Evolutionary conservation across 2,329 filamentous ascomycete species (phyloP), one percentile per base, ranked within the genome.

Genomic region (Sordariomycetes sp.): DNA sequence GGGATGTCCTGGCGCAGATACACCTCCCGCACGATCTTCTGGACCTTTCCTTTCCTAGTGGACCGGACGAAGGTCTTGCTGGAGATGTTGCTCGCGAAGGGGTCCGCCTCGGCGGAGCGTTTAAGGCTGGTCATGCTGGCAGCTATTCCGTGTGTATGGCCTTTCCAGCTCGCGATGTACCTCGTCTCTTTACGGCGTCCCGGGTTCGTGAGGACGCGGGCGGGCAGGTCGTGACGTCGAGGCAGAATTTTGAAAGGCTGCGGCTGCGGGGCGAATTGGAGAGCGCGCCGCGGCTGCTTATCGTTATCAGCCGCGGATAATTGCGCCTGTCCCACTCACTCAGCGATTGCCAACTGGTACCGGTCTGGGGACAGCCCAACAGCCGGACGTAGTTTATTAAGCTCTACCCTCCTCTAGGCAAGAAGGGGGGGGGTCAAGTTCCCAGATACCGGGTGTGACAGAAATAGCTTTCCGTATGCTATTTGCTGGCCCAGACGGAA

Each of bases 1-100:
- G 94, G 93, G 68, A 99, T 97, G 71, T 99, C 94, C 74, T 93
- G 89, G 71, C 94, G 85, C 61, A 99, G 80, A 73, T 99, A 99
- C 62, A 97, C 81, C 77, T 99, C 94, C 67, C 92, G 86, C 64
- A 99, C 94, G 68, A 99, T 95, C 79, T 99, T 99, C 73, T 97
- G 94, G 60, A 97, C 93, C 76, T 97, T 97, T 72, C 94, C 94
- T 72, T 86, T 94, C 73, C 90, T 92, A 54, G 93, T 96, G 28
- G 94, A 97, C 61, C 94, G 84, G 62, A 99, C 89, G 69, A 95
- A 99, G 66, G 95, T 85, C 76, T 97, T 99, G 81, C 88, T 97
- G 35, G 91, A 93, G 63, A 97, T 87, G 68, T 88, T 96, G 53
- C 86, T 78, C 34, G 85, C 80, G 60, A 77, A 70, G 12, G 79